A percentile compares a stretch with the other conserved stretches of the same genome.
phyloP scores from a whole-genome alignment of 371 early-diverging fungal genomes.

The Blastocladiella emersonii region DNA sequence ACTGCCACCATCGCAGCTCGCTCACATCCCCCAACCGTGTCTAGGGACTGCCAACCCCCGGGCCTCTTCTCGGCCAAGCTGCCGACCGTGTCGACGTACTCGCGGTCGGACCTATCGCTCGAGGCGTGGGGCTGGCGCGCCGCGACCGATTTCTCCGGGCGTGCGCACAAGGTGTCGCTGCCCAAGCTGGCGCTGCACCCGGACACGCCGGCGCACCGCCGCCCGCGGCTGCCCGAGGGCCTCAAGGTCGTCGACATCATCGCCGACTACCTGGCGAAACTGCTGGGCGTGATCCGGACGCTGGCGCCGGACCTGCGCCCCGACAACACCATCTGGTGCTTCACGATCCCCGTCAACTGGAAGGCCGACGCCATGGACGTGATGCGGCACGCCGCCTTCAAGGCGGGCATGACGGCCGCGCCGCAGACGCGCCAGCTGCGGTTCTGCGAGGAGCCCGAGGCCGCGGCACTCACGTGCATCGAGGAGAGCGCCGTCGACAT shows the following conservation, averaged over 20 bases:
- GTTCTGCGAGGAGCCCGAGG: constrained; percentile 7
- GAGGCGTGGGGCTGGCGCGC: constrained; percentile 2
- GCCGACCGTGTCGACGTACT: constrained; percentile 7
- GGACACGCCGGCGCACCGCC: not conserved
- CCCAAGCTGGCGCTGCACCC: constrained; percentile 3
- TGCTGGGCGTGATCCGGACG: not conserved
- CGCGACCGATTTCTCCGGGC: not conserved
- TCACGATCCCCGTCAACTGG: constrained; percentile 9
- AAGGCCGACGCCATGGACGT: not conserved
- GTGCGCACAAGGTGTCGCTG: not conserved
- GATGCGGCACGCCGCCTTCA: not conserved
- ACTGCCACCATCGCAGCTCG: too few species aligned
- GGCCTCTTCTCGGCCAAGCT: constrained; percentile 4
- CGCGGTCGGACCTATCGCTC: not conserved
- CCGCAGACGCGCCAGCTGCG: not conserved
- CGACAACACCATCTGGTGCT: not conserved
- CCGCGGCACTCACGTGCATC: constrained; percentile 5
- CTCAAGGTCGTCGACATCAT: constrained; percentile 1
- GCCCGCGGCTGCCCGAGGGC: not conserved
- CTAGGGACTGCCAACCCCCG: constrained; percentile 2
- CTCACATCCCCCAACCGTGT: too few species aligned
- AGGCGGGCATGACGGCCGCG: not conserved
- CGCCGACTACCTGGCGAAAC: constrained; percentile 2
- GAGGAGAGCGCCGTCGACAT: constrained; percentile 1
- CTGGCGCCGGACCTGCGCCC: not conserved